phyloP scores from a whole-genome alignment of 345 rosid species.

The Brassica juncea region DNA sequence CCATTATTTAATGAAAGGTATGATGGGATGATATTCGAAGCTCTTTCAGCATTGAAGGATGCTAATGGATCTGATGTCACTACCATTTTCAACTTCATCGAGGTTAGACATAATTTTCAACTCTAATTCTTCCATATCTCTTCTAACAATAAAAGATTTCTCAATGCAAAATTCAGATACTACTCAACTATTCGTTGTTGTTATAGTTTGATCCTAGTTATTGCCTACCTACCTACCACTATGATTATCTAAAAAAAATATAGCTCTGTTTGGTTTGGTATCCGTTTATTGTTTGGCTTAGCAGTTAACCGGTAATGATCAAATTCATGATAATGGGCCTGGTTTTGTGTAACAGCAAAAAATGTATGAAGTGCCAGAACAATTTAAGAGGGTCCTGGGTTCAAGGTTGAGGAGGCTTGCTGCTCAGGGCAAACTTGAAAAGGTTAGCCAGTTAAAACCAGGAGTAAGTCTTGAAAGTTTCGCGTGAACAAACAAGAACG shows the following conservation, averaged over 20 bases:
- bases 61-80: constrained; percentile 57
- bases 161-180: background rate
- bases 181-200: background rate
- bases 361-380: constrained; percentile 60
- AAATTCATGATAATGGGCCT: constrained; percentile 16
- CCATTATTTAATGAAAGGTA: constrained; percentile 43
- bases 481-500: background rate
- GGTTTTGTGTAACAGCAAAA: constrained; percentile 47
- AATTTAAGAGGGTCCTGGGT: constrained; percentile 63
- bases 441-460: constrained; percentile 53
- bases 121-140: background rate
- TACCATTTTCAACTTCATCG: constrained; percentile 60
- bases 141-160: background rate
- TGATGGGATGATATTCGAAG: constrained; percentile 71
- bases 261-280: background rate
- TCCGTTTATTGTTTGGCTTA: background rate
- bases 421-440: constrained; percentile 69
- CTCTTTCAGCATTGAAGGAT: constrained; percentile 59
- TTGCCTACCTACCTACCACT: background rate
- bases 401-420: constrained; percentile 78
- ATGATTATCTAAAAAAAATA: background rate
- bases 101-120: constrained; percentile 51
- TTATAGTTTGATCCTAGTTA: constrained; percentile 6
- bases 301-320: background rate
- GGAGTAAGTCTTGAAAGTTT: constrained; percentile 28